Evolutionary conservation across 495 filamentous ascomycete genomes (phyloP).

Genomic region (Neurospora sp.): DNA sequence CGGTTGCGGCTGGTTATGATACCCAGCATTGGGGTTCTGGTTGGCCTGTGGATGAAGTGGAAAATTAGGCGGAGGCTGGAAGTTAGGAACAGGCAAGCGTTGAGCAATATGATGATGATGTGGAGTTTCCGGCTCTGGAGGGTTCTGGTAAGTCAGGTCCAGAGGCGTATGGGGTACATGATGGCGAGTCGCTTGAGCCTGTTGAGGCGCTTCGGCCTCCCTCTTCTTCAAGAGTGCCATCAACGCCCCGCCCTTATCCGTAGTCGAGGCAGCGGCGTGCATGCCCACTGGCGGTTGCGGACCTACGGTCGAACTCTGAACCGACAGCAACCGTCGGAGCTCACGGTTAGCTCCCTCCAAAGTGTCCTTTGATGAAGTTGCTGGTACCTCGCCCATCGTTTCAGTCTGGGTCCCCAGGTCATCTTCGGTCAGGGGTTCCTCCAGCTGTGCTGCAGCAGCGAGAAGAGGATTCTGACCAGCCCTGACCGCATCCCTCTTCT

Average conservation of each 20-base stretch:
- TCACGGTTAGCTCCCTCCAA: slow-evolving; percentile 50
- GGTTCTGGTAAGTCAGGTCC: slow-evolving; percentile 28
- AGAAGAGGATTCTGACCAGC: slow-evolving; percentile 18
- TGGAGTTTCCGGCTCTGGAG: slow-evolving; percentile 26
- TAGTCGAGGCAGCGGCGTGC: slow-evolving; percentile 7
- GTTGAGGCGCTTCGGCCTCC: slow-evolving; percentile 8
- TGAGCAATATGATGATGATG: slow-evolving; percentile 32
- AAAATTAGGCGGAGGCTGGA: slow-evolving; percentile 36
- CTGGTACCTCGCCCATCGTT: slow-evolving; percentile 2
- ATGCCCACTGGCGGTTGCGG: slow-evolving; percentile 17
- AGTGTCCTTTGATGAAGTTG: slow-evolving; percentile 24
- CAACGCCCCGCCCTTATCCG: slow-evolving; percentile 24
- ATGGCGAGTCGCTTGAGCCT: slow-evolving; percentile 5
- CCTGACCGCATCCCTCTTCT: slow-evolving; percentile 48
- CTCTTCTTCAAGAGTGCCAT: slow-evolving; percentile 25
- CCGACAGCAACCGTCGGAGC: slow-evolving; percentile 53
- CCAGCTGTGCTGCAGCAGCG: slow-evolving; percentile 16
- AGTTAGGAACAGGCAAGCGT: slow-evolving; percentile 19
- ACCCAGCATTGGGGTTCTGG: slow-evolving; percentile 4
- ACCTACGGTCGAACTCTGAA: slow-evolving; percentile 40
- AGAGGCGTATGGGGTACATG: slow-evolving; percentile 27
- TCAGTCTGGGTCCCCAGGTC: slow-evolving; percentile 25
- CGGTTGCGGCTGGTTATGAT: slow-evolving; percentile 8
- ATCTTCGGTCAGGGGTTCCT: slow-evolving; percentile 32
- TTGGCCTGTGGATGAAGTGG: slow-evolving; percentile 22